Evolutionary conservation across 225 moss, liverwort and hornwort genomes (phyloP).

Genomic region (Antitrichia curtipendula): DNA sequence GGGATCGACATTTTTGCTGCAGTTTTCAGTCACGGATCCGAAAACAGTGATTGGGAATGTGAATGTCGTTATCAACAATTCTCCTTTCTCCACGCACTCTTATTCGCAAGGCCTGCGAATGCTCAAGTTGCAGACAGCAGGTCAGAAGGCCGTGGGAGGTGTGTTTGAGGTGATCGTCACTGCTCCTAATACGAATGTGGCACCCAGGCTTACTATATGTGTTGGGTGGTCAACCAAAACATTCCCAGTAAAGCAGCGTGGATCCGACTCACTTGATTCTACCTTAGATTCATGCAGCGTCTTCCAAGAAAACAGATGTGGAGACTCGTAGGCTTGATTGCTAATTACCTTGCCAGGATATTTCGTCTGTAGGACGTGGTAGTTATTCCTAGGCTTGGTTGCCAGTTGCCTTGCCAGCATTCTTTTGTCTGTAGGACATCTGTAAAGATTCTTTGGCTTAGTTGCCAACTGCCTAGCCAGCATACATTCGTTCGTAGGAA

Average conservation of each 20-base stretch:
- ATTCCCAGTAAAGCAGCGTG: conserved; percentile 7
- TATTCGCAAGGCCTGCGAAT: conserved; percentile 9
- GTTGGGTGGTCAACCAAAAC: conserved; percentile 1
- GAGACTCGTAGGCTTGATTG: background rate
- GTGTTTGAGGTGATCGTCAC: background rate
- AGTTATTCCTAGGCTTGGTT: background rate
- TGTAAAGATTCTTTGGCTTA: background rate
- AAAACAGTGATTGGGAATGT: background rate
- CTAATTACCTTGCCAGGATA: background rate
- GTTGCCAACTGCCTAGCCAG: background rate
- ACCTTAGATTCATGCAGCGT: background rate
- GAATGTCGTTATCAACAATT: conserved; percentile 1
- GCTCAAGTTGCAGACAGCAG: conserved; percentile 5
- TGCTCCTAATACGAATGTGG: conserved; percentile 10
- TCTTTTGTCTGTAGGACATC: background rate
- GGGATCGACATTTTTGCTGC: background rate
- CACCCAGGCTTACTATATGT: conserved; percentile 9
- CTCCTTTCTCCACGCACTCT: conserved; percentile 21
- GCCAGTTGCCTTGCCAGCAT: background rate
- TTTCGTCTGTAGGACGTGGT: background rate
- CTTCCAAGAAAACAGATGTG: background rate
- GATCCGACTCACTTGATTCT: background rate
- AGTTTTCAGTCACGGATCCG: background rate
- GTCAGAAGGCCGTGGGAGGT: background rate
- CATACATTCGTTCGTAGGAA: background rate